Evolutionary conservation across 805 yeast genomes (phyloP), one percentile per base, ranked within the genome.

Genomic region (Torulaspora maleeae): DNA sequence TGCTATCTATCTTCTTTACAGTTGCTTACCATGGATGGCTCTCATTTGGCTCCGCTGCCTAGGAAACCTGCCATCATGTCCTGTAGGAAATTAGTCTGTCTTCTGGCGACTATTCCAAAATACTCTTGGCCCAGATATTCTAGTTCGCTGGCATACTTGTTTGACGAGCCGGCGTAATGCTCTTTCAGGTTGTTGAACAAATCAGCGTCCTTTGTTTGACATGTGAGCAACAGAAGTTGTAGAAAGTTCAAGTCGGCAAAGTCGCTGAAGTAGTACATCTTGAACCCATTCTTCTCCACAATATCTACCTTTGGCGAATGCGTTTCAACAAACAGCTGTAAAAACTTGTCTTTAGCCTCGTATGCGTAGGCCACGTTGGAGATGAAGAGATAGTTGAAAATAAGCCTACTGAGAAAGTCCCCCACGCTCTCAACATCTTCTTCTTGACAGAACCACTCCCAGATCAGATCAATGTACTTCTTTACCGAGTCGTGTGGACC

Each of bases 51-150:
- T 9, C 48, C 37, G 13, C 80, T 77, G 25, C 77, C 77, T 38
- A 82, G 62, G 33, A 83, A 64, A 22, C 84, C 81, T 16, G 84
- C 77, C 95, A 93, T 86, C 73, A 91, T 71, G 54, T 80, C 82
- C 63, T 79, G 84, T 52, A 85, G 63, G 56, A 82, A 64, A 57
- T 83, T 82, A 1, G 67, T 67, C 50, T 75, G 80, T 43, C 72
- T 74, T 41, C 71, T 77, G 12, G 78, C 72, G 52, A 57, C 60
- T 48, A 86, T 77, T 10, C 76, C 78, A 56, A 83, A 86, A 61
- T 78, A 82, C 22, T 75, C 63, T 50, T 74, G 72, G 29, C 89
- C 95, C 48, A 86, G 64, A 43, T 69, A 72, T 35, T 72, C 77
- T 38, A 83, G 68, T 2, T 82, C 76, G 3, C 66, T 67, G 4